Percentiles rank a stretch among this genome's conserved stretches.
Evolutionary conservation across 2,329 filamentous ascomycete species (phyloP).

Genomic region (Gyromitra esculenta): DNA sequence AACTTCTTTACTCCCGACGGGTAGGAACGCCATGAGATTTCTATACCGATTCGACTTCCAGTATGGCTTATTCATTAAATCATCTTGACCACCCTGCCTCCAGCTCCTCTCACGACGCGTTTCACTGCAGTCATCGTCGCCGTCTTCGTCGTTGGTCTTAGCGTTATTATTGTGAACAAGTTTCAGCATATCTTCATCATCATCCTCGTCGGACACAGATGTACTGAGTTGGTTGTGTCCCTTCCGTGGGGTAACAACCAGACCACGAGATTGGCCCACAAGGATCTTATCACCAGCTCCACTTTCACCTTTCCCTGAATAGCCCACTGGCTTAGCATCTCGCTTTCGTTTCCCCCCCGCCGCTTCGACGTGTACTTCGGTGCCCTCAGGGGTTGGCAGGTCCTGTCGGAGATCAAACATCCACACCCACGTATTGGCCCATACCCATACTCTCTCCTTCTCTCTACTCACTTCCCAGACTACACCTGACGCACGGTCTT

Average conservation of each 20-base stretch:
- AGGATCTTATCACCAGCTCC: slow-evolving; percentile 47
- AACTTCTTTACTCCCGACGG: slow-evolving; percentile 64
- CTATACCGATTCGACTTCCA: slow-evolving; percentile 95
- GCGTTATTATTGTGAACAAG: slow-evolving; percentile 50
- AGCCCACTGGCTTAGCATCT: slow-evolving; percentile 1
- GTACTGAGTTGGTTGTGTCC: not conserved
- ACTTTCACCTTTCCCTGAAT: slow-evolving; percentile 42
- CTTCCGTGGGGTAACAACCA: slow-evolving; percentile 16
- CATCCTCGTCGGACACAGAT: slow-evolving; percentile 59
- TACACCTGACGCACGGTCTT: slow-evolving; percentile 82
- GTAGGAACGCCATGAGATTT: slow-evolving; percentile 82
- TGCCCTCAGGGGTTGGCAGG: slow-evolving; percentile 33
- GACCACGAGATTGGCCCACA: slow-evolving; percentile 36
- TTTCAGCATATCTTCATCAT: slow-evolving; percentile 58
- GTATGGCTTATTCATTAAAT: slow-evolving; percentile 60
- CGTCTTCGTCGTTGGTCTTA: slow-evolving; percentile 49
- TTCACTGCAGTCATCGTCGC: slow-evolving; percentile 39
- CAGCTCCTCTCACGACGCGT: slow-evolving; percentile 20
- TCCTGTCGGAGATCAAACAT: slow-evolving; percentile 82
- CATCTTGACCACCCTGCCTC: slow-evolving; percentile 43
- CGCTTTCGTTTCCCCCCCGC: slow-evolving; percentile 39
- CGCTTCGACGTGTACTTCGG: not conserved
- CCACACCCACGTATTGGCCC: slow-evolving; percentile 84
- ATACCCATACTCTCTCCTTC: slow-evolving; percentile 81
- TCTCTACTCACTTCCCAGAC: slow-evolving; percentile 76